Evolutionary conservation across 495 filamentous ascomycete genomes (phyloP), one percentile per base, ranked within the genome.

Genomic region (Xylaria curta): DNA sequence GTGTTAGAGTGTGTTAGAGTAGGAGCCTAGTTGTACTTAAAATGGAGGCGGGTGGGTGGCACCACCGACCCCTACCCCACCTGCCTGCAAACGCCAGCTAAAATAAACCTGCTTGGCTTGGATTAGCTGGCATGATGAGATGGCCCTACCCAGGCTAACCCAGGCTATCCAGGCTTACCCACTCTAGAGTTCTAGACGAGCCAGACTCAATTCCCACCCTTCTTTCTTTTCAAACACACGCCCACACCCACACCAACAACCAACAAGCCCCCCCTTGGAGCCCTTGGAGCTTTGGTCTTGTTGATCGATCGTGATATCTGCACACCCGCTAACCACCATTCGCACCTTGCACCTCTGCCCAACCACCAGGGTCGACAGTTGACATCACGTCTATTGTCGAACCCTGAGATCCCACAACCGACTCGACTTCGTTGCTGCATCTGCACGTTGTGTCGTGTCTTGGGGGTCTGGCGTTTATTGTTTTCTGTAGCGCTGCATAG

Each of bases 231-330:
- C 68, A 53, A 46, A 70, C 68, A 70, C 68, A 54, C 59, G 59
- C 75, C 73, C 77, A 77, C 75, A 74, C 75, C 77, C 75, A 72
- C 75, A 63, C 60, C 60, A 63, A 15, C 60, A 63, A 46, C 53
- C 28, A 47, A 26, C 51, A 58, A 47, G 53, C 66, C 66, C 65
- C 72, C 67, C 70, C 68, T 21, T 58, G 33, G 60, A 62, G 46
- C 67, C 70, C 68, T 31, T 59, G 44, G 61, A 63, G 46, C 74
- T 74, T 72, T 78, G 73, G 73, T 77, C 65, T 70, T 77, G 75
- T 76, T 78, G 73, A 79, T 75, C 74, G 74, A 71, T 77, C 75
- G 70, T 79, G 77, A 79, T 79, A 79, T 76, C 76, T 77, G 63
- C 77, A 79, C 77, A 79, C 77, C 77, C 77, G 73, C 70, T 73